Percentiles rank a stretch among this genome's conserved stretches.
Evolutionary conservation across 2,329 filamentous ascomycete species (phyloP).

Genomic region (Zymoseptoria crescenta): DNA sequence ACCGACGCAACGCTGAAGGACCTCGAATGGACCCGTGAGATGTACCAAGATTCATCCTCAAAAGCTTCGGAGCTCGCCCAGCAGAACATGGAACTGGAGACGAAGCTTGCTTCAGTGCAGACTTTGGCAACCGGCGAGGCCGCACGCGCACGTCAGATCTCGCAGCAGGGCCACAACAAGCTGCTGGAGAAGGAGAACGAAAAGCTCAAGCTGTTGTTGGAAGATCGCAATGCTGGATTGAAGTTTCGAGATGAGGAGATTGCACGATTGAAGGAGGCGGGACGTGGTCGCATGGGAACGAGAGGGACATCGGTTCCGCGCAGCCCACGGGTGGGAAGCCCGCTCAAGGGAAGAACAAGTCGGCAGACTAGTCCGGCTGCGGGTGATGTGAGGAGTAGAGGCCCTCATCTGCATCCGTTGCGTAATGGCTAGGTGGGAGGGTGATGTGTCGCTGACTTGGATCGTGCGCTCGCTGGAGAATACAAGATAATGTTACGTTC

Average conservation of each 20-base stretch:
- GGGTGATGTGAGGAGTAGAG: conserved; percentile 12
- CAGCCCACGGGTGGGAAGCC: conserved; percentile 28
- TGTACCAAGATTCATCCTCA: conserved; percentile 53
- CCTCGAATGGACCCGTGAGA: conserved; percentile 49
- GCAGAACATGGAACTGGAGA: conserved; percentile 43
- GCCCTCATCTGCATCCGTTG: conserved; percentile 17
- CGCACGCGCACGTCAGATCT: conserved; percentile 19
- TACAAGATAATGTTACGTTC: not conserved
- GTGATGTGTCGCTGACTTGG: not conserved
- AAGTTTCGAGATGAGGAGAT: conserved; percentile 30
- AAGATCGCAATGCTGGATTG: conserved; percentile 23
- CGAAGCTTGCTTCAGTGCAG: conserved; percentile 23
- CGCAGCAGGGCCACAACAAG: conserved; percentile 17
- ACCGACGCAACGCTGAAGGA: conserved; percentile 38
- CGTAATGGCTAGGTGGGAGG: conserved; percentile 7
- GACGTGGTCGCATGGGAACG: conserved; percentile 29
- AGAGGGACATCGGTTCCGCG: conserved; percentile 31
- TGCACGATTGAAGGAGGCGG: conserved; percentile 24
- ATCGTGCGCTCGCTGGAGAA: not conserved
- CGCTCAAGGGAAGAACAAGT: conserved; percentile 21
- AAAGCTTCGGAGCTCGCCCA: conserved; percentile 38
- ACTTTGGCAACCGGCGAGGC: conserved; percentile 24
- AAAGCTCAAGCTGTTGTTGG: conserved; percentile 21
- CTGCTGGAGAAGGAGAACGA: conserved; percentile 21
- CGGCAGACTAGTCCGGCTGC: conserved; percentile 27